Percentiles rank a stretch among this genome's conserved stretches.
Conservation (phyloP, 768 basidiomycete species). For the Rhodosporidiobolus sp. region DNA sequence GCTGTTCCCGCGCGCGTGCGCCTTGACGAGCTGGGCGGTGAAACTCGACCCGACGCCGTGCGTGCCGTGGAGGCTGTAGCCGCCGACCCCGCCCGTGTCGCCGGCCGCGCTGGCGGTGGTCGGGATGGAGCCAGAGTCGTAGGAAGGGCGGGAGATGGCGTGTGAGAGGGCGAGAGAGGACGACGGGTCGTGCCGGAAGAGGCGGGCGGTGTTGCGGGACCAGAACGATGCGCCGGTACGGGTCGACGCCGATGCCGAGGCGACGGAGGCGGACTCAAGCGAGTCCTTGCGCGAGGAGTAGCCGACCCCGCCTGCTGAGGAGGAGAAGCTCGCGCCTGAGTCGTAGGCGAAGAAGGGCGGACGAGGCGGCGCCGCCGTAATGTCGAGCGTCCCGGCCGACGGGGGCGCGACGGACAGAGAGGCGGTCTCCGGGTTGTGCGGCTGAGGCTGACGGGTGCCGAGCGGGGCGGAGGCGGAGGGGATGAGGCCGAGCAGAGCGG, state of each 20-base stretch:
- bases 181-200: background rate
- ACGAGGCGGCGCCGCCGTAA: background rate
- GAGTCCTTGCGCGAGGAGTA: background rate
- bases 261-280: background rate
- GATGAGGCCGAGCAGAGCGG: constrained; percentile 29
- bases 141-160: background rate
- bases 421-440: background rate
- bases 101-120: background rate
- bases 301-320: background rate
- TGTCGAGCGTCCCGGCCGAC: background rate
- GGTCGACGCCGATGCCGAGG: background rate
- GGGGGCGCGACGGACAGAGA: background rate
- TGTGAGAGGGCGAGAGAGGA: too few relatives aligned
- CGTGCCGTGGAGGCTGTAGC: background rate
- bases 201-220: background rate
- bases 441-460: background rate
- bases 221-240: background rate
- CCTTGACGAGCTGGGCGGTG: background rate
- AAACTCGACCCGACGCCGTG: background rate
- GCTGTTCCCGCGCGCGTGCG: background rate
- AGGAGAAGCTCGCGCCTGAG: too few relatives aligned
- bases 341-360: constrained; percentile 16
- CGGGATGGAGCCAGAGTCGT: constrained; percentile 6
- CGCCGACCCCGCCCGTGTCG: background rate
- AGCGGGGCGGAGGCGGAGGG: background rate